Evolutionary conservation across 140 eudicot genomes (phyloP).

Genomic region (Ambrosia hybrid): DNA sequence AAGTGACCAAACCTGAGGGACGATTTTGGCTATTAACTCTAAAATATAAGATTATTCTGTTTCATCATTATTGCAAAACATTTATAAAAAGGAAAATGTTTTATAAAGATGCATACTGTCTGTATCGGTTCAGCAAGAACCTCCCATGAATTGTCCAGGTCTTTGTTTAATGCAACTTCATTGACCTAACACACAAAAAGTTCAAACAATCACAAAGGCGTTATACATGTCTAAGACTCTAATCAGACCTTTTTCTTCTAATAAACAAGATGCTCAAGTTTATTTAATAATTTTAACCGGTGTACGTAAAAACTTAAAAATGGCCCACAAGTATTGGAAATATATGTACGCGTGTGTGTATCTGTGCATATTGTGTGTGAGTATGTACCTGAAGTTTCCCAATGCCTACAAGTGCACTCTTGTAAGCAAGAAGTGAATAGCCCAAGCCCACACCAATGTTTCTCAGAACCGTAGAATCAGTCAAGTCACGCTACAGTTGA

Average conservation of each 20-base stretch:
- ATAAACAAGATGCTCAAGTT: no score
- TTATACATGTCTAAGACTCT: neutral
- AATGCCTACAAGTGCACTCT: conserved; percentile 79
- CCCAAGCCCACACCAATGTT: conserved; percentile 93
- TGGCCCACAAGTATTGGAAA: neutral
- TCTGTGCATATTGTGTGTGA: neutral
- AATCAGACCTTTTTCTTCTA: no score
- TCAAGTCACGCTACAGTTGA: conserved; percentile 77
- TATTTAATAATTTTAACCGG: neutral
- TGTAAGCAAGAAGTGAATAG: conserved; percentile 80
- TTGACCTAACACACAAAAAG: conserved; percentile 56
- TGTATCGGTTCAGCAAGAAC: conserved; percentile 99
- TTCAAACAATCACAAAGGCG: neutral
- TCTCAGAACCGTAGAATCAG: conserved; percentile 97
- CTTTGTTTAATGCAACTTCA: conserved; percentile 65
- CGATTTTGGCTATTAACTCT: no score
- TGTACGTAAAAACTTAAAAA: neutral
- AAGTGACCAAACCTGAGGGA: no score
- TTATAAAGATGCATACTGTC: conserved; percentile 51
- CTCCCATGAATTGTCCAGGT: conserved; percentile 85
- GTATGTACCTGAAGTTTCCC: conserved; percentile 88
- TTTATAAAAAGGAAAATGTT: neutral
- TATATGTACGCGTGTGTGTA: neutral
- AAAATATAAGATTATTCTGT: neutral
- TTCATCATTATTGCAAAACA: neutral